phyloP scores from a whole-genome alignment of 352 stramenopile species.

The Globisporangium cylindrosporum region DNA sequence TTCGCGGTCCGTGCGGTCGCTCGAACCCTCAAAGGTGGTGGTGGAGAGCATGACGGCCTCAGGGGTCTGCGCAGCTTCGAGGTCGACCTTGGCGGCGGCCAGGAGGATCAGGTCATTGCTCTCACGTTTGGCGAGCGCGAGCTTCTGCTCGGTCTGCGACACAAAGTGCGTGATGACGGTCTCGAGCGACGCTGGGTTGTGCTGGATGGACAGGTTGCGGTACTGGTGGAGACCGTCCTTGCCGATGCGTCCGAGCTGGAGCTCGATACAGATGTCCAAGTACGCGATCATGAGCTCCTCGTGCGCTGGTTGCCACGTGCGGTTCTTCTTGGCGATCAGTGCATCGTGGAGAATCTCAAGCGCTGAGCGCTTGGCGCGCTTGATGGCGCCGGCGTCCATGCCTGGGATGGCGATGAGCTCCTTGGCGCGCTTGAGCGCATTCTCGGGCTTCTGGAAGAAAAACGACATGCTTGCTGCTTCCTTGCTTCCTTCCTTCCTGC shows the following conservation, averaged over 20 bases:
- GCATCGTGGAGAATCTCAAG: conserved; percentile 93
- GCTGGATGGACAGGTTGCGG: conserved; percentile 92
- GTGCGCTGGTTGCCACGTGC: conserved; percentile 96
- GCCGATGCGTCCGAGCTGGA: conserved; percentile 91
- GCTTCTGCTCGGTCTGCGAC: conserved; percentile 85
- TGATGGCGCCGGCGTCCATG: conserved; percentile 59
- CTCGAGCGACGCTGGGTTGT: conserved; percentile 95
- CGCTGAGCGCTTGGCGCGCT: conserved; percentile 78
- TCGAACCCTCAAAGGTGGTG: conserved; percentile 94
- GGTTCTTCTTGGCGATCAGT: conserved; percentile 93
- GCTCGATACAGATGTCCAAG: conserved; percentile 95
- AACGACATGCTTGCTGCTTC: conserved; percentile 51
- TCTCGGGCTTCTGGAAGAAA: conserved; percentile 91
- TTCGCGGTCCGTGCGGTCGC: conserved; percentile 93
- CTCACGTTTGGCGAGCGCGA: conserved; percentile 79
- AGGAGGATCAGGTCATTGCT: conserved; percentile 86
- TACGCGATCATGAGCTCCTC: conserved; percentile 97
- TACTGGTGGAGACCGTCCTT: conserved; percentile 99
- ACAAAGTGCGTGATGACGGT: conserved; percentile 93
- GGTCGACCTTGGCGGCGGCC: conserved; percentile 79
- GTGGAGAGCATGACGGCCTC: conserved; percentile 96
- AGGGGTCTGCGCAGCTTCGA: conserved; percentile 92
- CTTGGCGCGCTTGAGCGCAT: conserved; percentile 88
- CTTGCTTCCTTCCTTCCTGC: background rate
- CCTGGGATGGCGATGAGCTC: conserved; percentile 84